Evolutionary conservation across 2,329 filamentous ascomycete species (phyloP).

Genomic region (Cryphonectria nitschkei): DNA sequence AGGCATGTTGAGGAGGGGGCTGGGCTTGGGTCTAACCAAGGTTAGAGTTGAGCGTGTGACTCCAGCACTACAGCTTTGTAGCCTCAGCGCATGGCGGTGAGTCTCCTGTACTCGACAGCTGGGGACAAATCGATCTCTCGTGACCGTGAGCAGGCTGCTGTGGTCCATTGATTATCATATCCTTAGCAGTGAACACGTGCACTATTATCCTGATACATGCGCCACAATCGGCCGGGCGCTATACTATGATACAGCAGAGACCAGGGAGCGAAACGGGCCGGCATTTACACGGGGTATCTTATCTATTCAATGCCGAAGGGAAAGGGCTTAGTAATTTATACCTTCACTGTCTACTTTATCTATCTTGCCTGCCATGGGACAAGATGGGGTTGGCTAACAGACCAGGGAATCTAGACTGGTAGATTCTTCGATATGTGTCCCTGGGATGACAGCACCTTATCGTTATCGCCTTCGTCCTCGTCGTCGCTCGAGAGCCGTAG

Average conservation of each 20-base stretch:
- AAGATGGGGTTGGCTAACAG: not conserved
- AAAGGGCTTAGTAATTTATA: not conserved
- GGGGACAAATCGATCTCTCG: not conserved
- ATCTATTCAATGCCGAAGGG: not conserved
- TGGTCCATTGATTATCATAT: not conserved
- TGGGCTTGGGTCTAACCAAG: not conserved
- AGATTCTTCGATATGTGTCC: not conserved
- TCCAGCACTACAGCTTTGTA: not conserved
- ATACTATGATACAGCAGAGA: not conserved
- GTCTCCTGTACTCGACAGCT: not conserved
- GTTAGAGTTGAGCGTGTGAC: not conserved
- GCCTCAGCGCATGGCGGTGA: not conserved
- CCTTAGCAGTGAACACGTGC: not conserved
- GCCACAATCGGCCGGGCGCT: too few species aligned
- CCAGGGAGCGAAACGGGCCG: not conserved
- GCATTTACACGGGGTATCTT: not conserved
- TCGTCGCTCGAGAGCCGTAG: conserved; percentile 26
- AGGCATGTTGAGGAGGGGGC: not conserved
- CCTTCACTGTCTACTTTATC: not conserved
- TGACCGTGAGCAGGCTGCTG: not conserved
- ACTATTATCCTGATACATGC: not conserved
- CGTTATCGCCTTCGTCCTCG: not conserved
- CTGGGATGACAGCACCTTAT: not conserved
- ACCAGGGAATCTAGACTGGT: conserved; percentile 16
- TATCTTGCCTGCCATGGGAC: not conserved